Evolutionary conservation across 148 eudicot genomes (phyloP), one percentile per base, ranked within the genome.

Genomic region (Rhododendron ovatum): DNA sequence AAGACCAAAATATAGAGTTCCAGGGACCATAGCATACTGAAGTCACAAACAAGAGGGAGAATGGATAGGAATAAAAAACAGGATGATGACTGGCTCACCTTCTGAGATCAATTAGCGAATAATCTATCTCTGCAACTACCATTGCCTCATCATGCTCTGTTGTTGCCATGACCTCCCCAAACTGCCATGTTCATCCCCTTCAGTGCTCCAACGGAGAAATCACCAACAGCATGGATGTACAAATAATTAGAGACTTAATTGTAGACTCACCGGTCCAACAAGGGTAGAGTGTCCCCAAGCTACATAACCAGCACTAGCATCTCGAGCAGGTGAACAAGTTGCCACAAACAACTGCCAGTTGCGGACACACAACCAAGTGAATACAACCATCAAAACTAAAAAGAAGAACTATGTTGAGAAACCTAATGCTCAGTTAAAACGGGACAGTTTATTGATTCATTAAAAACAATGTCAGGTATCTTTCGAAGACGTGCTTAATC

Each of bases 211-310:
- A 41, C 39, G 0, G 59, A 82, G 65, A 55, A 51, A 82, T 57
- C 47, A 20, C 45, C 71, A 82, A n/a, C 51, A 39, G 50, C 30
- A 63, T 0, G 57, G 59, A 1, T 26, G 47, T 43, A 59, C 7
- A 78, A 78, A 78, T 78, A 78, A 43, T 43, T 43, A 48, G 20
- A 80, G 55, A 47, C 39, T 30, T 71, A 77, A 41, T 33, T n/a
- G 67, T 80, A 78, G 26, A 90, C 97, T 93, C 89, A 95, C 98
- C 7, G 97, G 98, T 88, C 98, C 98, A 84, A 95, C 87, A 12
- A 95, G 97, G 45, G 96, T 93, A 57, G 98, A 95, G 88, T 94
- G 98, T 8, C 98, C 98, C 98, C 98, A 95, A 81, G 98, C 96
- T 37, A 94, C 92, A 88, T 95, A 95, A 87, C 98, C 97, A 90